Evolutionary conservation across 2,329 filamentous ascomycete genomes (phyloP).

Genomic region (Fusarium sp.): DNA sequence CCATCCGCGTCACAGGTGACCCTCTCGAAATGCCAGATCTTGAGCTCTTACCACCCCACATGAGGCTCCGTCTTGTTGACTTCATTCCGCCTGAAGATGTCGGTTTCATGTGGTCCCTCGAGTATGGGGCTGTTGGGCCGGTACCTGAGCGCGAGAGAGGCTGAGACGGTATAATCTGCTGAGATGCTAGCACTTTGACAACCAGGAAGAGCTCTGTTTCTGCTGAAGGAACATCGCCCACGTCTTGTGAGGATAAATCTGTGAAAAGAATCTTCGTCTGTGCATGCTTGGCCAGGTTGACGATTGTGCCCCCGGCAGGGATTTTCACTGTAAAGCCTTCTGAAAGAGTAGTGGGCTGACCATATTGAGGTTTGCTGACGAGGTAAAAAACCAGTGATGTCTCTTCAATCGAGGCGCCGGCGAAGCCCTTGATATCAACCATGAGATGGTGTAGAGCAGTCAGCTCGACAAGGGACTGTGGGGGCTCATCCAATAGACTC

Average conservation of each 20-base stretch:
- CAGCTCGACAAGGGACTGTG: constrained; percentile 72
- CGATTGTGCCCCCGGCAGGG: constrained; percentile 76
- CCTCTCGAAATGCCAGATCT: constrained; percentile 65
- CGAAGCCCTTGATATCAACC: constrained; percentile 84
- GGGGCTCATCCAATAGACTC: constrained; percentile 90
- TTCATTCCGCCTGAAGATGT: constrained; percentile 61
- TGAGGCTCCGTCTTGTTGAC: constrained; percentile 69
- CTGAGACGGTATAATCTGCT: constrained; percentile 58
- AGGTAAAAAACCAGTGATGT: constrained; percentile 82
- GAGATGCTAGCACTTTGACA: constrained; percentile 75
- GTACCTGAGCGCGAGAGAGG: constrained; percentile 63
- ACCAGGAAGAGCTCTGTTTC: constrained; percentile 84
- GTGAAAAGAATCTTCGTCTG: constrained; percentile 88
- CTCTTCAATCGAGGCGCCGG: constrained; percentile 77
- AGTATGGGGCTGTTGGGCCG: constrained; percentile 51
- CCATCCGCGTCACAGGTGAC: constrained; percentile 59
- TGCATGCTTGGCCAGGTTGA: constrained; percentile 69
- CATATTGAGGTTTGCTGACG: constrained; percentile 74
- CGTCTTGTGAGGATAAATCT: constrained; percentile 81
- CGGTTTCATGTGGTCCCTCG: constrained; percentile 59
- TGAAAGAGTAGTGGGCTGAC: constrained; percentile 73
- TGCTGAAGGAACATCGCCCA: constrained; percentile 67
- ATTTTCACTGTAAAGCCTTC: constrained; percentile 86
- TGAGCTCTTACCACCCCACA: constrained; percentile 72
- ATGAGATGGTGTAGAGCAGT: constrained; percentile 82